Evolutionary conservation across 768 basidiomycete species (phyloP).

Genomic region (Sistotremastrum niveocremeum): DNA sequence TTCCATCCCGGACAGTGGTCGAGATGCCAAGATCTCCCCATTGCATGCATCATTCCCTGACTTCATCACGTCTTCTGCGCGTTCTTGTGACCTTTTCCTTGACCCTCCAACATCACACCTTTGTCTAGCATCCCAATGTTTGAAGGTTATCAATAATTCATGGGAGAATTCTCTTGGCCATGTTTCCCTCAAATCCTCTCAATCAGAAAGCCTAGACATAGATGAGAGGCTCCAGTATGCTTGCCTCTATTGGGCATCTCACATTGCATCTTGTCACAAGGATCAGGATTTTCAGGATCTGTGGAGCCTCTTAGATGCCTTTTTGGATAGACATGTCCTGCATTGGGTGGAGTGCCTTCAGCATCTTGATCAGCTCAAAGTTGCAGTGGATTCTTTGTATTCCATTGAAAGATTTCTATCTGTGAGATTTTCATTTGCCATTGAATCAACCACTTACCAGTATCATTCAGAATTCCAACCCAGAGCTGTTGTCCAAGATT

Average conservation of each 20-base stretch:
- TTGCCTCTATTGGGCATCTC: constrained; percentile 11
- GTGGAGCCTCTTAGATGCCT: constrained; percentile 3
- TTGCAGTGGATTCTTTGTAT: too few species aligned
- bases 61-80: constrained; percentile 6
- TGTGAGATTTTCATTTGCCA: too few species aligned
- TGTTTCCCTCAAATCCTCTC: too few species aligned
- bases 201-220: too few species aligned
- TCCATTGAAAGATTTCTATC: too few species aligned
- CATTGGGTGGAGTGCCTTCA: constrained; percentile 12
- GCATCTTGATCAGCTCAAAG: not conserved
- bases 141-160: too few species aligned
- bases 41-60: constrained; percentile 13
- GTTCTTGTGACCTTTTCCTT: not conserved
- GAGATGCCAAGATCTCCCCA: constrained; percentile 5
- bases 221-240: constrained; percentile 9
- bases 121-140: constrained; percentile 1
- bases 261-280: constrained; percentile 1
- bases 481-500: too few species aligned
- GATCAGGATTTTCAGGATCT: not conserved
- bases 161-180: too few species aligned
- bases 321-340: constrained; percentile 8
- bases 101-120: not conserved
- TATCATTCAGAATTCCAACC: too few species aligned
- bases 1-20: constrained; percentile 3
- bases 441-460: too few species aligned